Percentiles rank a stretch among this genome's conserved stretches.
phyloP scores from a whole-genome alignment of 2,329 filamentous ascomycete species.

The Chrysoporthe cubensis region DNA sequence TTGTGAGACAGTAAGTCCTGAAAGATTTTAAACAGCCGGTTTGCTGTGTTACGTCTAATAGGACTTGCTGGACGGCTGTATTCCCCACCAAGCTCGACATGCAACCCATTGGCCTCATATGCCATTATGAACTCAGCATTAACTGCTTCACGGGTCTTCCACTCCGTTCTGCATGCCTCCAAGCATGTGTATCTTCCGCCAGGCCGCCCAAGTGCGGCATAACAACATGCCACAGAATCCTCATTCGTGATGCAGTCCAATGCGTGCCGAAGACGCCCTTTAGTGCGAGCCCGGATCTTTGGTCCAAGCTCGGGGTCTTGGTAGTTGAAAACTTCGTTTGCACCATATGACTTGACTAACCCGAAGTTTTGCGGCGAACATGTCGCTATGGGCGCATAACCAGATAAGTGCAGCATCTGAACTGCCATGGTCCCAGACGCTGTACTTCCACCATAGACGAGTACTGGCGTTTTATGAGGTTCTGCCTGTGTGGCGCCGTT shows the following conservation, averaged over 20 bases:
- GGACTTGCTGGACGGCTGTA: too few relatives aligned
- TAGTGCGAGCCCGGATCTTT: conserved; percentile 51
- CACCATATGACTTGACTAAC: conserved; percentile 51
- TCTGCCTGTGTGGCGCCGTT: too few relatives aligned
- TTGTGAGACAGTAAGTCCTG: too few relatives aligned
- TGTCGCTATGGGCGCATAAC: conserved; percentile 21
- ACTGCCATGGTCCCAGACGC: conserved; percentile 12
- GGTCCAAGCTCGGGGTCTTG: conserved; percentile 46
- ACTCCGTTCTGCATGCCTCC: conserved; percentile 15
- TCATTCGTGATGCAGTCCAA: conserved; percentile 54
- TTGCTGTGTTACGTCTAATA: too few relatives aligned
- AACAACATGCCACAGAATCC: conserved; percentile 43
- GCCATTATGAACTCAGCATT: background rate
- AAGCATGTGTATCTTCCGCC: conserved; percentile 32
- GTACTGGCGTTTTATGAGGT: conserved; percentile 26
- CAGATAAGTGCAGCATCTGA: conserved; percentile 16
- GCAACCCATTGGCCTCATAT: too few relatives aligned
- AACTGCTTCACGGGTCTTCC: background rate
- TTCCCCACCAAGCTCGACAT: too few relatives aligned
- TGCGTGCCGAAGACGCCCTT: conserved; percentile 46
- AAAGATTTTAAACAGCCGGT: too few relatives aligned
- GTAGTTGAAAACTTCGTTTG: conserved; percentile 55
- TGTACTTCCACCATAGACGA: conserved; percentile 19
- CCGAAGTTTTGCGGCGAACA: conserved; percentile 51
- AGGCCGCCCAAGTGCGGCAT: conserved; percentile 39